phyloP scores from a whole-genome alignment of 1,284 basidiomycete species.

The Malassezia yamatoensis region DNA sequence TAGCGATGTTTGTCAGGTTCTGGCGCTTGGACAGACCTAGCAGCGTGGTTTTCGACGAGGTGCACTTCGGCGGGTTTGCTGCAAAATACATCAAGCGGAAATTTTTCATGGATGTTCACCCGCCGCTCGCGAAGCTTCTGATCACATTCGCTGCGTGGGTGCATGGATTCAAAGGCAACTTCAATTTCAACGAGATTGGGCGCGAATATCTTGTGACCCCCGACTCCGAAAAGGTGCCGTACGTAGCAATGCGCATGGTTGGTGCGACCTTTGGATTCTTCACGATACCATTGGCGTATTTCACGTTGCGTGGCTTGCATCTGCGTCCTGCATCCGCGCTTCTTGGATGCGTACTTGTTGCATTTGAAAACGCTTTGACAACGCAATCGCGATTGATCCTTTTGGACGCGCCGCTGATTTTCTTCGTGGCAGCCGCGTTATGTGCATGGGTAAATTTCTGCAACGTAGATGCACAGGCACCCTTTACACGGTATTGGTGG shows the following conservation, averaged over 20 bases:
- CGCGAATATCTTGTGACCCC: constrained; percentile 32
- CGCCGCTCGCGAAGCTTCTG: constrained; percentile 86
- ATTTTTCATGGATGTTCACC: constrained; percentile 93
- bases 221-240: constrained; percentile 59
- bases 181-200: constrained; percentile 94
- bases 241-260: constrained; percentile 87
- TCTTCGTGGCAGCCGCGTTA: constrained; percentile 84
- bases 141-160: constrained; percentile 82
- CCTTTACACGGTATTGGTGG: constrained; percentile 87
- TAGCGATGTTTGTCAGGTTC: constrained; percentile 30
- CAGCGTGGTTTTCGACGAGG: constrained; percentile 47
- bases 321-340: constrained; percentile 73
- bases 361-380: constrained; percentile 89
- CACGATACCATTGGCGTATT: constrained; percentile 79
- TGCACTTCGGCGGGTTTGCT: constrained; percentile 55
- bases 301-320: constrained; percentile 82
- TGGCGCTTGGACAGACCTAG: constrained; percentile 36
- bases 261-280: constrained; percentile 81
- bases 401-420: constrained; percentile 89
- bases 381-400: constrained; percentile 94
- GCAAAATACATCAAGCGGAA: constrained; percentile 75
- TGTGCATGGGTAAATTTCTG: constrained; percentile 83
- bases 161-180: constrained; percentile 81
- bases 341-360: constrained; percentile 78
- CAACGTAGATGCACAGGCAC: constrained; percentile 64